phyloP scores from a whole-genome alignment of 2,329 filamentous ascomycete genomes.

The Orbilia oligospora region DNA sequence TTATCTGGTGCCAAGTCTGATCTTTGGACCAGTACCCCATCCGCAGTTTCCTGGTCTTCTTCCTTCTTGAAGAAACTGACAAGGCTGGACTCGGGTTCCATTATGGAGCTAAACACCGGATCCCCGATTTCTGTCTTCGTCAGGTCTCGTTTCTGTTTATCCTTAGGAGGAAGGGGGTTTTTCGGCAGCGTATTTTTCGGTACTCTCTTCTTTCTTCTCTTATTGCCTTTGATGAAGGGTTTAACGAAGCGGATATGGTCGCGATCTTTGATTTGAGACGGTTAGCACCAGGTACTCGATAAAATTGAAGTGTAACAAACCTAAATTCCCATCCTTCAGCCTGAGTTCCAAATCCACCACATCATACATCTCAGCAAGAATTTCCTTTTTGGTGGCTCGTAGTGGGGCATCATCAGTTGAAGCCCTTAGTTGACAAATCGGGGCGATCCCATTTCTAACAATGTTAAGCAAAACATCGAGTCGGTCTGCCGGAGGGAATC shows the following conservation, averaged over 20 bases:
- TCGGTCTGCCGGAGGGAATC: background rate
- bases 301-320: conserved; percentile 6
- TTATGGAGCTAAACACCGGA: background rate
- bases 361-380: conserved; percentile 54
- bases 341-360: conserved; percentile 42
- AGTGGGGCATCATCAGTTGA: conserved; percentile 48
- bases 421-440: conserved; percentile 40
- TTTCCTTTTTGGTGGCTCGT: conserved; percentile 44
- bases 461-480: conserved; percentile 38
- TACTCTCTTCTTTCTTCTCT: conserved; percentile 35
- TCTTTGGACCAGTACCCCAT: conserved; percentile 14
- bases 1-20: conserved; percentile 1
- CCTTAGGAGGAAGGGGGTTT: background rate
- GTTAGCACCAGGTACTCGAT: background rate
- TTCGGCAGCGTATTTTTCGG: background rate
- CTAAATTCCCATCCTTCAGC: conserved; percentile 32
- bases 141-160: background rate
- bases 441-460: conserved; percentile 37
- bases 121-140: conserved; percentile 24
- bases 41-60: conserved; percentile 25
- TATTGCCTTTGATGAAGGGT: conserved; percentile 45
- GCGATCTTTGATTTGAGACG: conserved; percentile 13
- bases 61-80: conserved; percentile 30
- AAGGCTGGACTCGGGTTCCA: conserved; percentile 11
- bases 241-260: conserved; percentile 35